These are phyloP conservation scores for Brassica incana DNA, from an alignment of 345 rosid species.

Conservation along the genomic window DNA sequence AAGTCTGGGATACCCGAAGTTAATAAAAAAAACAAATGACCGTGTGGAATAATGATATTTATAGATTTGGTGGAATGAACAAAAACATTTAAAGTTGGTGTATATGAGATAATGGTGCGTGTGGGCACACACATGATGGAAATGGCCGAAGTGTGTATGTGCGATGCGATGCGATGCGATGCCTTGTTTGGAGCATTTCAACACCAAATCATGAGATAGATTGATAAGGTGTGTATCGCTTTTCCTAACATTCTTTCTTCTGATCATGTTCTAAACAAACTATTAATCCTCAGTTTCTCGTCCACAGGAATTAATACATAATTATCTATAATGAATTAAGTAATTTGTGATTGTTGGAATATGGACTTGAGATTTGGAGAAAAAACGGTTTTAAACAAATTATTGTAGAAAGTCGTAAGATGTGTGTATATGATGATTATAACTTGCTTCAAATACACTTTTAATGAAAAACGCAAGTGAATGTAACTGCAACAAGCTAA, in stretches of 20 bases:
- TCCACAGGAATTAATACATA: neutral
- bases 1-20: too few species aligned
- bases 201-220: constrained; percentile 29
- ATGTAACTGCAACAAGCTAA: neutral
- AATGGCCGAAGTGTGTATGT: constrained; percentile 26
- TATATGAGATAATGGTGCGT: neutral
- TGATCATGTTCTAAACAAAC: neutral
- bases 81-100: neutral
- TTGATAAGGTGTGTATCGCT: constrained; percentile 20
- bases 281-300: neutral
- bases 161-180: constrained; percentile 9
- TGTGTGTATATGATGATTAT: neutral
- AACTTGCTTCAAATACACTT: neutral
- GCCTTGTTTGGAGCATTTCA: constrained; percentile 16
- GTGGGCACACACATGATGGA: constrained; percentile 1
- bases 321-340: neutral
- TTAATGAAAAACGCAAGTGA: neutral
- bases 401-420: neutral
- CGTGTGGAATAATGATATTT: neutral
- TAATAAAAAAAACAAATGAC: neutral
- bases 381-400: neutral
- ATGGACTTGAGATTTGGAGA: neutral
- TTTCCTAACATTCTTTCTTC: constrained; percentile 6
- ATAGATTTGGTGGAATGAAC: neutral
- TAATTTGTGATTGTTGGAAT: neutral